Conservation (phyloP, 2,329 filamentous ascomycete species). For the Colletotrichum sidae region DNA sequence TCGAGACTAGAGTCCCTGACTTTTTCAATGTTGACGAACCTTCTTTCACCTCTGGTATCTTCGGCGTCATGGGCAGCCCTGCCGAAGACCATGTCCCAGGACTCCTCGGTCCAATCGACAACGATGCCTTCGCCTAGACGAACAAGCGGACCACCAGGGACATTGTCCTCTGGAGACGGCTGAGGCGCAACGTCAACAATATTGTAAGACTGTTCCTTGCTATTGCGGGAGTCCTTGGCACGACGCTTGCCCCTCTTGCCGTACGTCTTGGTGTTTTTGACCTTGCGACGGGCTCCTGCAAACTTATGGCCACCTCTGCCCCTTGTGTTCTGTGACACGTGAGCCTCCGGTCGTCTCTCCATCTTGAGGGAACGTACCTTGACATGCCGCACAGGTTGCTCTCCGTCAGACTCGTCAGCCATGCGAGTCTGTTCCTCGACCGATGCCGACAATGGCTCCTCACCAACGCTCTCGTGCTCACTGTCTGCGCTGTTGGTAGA, state of each 20-base stretch:
- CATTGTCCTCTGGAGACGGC: conserved; percentile 39
- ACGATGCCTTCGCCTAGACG: conserved; percentile 86
- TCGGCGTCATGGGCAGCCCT: conserved; percentile 53
- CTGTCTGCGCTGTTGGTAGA: conserved; percentile 59
- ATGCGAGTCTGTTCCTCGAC: conserved; percentile 60
- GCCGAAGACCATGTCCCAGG: conserved; percentile 78
- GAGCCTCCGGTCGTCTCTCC: neutral
- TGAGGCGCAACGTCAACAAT: conserved; percentile 40
- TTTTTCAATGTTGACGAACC: conserved; percentile 64
- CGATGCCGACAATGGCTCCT: conserved; percentile 53
- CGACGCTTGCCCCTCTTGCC: conserved; percentile 62
- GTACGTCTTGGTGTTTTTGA: conserved; percentile 59
- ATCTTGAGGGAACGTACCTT: conserved; percentile 46
- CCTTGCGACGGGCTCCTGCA: conserved; percentile 56
- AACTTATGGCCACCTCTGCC: conserved; percentile 32
- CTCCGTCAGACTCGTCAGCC: conserved; percentile 69
- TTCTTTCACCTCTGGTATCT: conserved; percentile 69
- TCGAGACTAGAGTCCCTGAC: conserved; percentile 74
- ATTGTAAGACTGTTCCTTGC: conserved; percentile 51
- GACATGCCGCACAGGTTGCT: conserved; percentile 53
- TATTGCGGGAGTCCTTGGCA: conserved; percentile 54
- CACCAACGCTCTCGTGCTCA: conserved; percentile 65
- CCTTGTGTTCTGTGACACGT: conserved; percentile 32
- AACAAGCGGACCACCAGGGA: conserved; percentile 72
- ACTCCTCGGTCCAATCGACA: conserved; percentile 83